A percentile compares a stretch with the other conserved stretches of the same genome.
These are phyloP conservation scores for Pseudomonodictys pantanalensis DNA, from an alignment of 495 filamentous ascomycete genomes.

Conservation along the genomic window DNA sequence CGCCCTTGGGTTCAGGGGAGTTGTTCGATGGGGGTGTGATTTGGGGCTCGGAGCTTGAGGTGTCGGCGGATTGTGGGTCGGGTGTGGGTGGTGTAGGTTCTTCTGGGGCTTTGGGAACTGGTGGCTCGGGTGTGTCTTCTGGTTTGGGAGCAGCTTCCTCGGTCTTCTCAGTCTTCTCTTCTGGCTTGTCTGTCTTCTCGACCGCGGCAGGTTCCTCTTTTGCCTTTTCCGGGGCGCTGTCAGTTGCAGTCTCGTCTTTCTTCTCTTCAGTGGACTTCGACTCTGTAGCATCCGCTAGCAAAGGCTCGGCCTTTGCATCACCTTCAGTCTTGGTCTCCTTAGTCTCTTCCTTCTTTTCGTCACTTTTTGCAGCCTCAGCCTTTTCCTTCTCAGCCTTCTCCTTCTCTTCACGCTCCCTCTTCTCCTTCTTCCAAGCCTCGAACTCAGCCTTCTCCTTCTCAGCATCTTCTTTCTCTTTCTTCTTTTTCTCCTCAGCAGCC, in stretches of 20 bases:
- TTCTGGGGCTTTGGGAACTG: too few species aligned
- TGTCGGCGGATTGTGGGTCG: too few species aligned
- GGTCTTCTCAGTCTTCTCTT: too few species aligned
- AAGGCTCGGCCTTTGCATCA: not conserved
- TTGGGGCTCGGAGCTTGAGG: too few species aligned
- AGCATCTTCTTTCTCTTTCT: constrained; percentile 27
- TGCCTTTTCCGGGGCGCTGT: not conserved
- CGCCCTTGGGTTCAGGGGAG: too few species aligned
- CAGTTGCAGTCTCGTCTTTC: not conserved
- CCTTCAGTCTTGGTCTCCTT: constrained; percentile 1
- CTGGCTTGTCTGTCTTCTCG: not conserved
- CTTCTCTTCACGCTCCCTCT: constrained; percentile 20
- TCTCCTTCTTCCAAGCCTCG: constrained; percentile 28
- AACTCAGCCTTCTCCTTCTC: constrained; percentile 26
- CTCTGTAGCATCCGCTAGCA: not conserved
- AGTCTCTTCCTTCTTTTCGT: constrained; percentile 8
- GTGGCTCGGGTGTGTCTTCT: too few species aligned
- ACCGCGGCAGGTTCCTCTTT: not conserved
- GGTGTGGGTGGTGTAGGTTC: too few species aligned
- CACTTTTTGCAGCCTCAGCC: not conserved
- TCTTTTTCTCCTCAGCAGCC: constrained; percentile 30
- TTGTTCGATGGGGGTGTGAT: too few species aligned
- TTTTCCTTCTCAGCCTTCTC: constrained; percentile 20
- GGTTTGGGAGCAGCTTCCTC: too few species aligned
- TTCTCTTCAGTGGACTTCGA: not conserved